A percentile compares a stretch with the other conserved stretches of the same genome.
Evolutionary conservation across 1,139 yeast species (phyloP).

Genomic region (Wickerhamomyces sp.): DNA sequence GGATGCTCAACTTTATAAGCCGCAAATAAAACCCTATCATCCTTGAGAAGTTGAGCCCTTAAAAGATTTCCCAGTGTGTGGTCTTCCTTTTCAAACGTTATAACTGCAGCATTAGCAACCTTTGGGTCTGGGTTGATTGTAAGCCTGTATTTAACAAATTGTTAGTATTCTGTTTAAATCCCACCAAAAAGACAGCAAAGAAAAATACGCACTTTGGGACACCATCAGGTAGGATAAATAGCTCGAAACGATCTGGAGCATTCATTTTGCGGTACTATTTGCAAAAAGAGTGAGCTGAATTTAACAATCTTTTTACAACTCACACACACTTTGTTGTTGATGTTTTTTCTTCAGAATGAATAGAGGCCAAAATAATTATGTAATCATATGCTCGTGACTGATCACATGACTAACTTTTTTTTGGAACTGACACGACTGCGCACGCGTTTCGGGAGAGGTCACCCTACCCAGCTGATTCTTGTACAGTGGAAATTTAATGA

Average conservation of each 20-base stretch:
- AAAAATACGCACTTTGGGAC: constrained; percentile 61
- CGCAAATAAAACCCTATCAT: constrained; percentile 84
- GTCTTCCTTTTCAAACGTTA: constrained; percentile 94
- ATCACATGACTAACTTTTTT: neutral
- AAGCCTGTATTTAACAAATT: constrained; percentile 37
- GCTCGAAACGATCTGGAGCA: constrained; percentile 98
- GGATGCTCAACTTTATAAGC: constrained; percentile 99
- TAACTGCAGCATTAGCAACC: constrained; percentile 90
- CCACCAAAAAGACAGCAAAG: neutral
- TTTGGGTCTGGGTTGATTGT: constrained; percentile 90
- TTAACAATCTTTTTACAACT: too few relatives aligned
- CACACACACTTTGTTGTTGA: neutral
- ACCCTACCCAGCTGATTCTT: neutral
- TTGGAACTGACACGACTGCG: neutral
- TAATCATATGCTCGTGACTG: neutral
- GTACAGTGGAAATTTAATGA: neutral
- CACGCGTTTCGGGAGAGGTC: neutral
- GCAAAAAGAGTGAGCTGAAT: neutral
- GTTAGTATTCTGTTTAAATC: constrained; percentile 7
- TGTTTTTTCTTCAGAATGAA: neutral
- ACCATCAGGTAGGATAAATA: constrained; percentile 95
- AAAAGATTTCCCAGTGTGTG: constrained; percentile 92
- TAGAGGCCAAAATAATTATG: too few relatives aligned
- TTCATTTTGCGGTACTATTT: too few relatives aligned
- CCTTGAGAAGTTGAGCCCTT: constrained; percentile 81